phyloP scores from a whole-genome alignment of 2,329 filamentous ascomycete species.

The Elsinoe perseae region DNA sequence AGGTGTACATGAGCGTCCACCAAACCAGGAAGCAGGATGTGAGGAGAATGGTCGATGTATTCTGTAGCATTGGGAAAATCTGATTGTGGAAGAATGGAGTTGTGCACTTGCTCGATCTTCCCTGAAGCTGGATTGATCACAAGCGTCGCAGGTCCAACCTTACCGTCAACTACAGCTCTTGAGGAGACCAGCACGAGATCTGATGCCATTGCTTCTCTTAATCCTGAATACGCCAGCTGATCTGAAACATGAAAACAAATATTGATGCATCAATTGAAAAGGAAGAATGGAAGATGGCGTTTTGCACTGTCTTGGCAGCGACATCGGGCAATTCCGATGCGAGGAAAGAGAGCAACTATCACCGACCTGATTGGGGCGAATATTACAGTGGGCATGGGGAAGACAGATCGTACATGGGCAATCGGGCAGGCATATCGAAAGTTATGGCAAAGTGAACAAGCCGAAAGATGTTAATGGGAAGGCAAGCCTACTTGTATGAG shows the following conservation, averaged over 20 bases:
- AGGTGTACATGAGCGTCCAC: constrained; percentile 97
- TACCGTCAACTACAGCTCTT: constrained; percentile 69
- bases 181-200: constrained; percentile 66
- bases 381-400: too few relatives aligned
- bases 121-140: constrained; percentile 69
- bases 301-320: constrained; percentile 4
- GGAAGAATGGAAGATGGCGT: not conserved
- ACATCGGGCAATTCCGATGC: constrained; percentile 4
- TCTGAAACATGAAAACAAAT: not conserved
- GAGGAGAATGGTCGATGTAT: constrained; percentile 78
- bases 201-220: not conserved
- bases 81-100: constrained; percentile 63
- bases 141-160: constrained; percentile 75
- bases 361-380: too few relatives aligned
- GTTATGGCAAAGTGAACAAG: not conserved
- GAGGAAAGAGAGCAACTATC: too few relatives aligned
- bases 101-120: constrained; percentile 71
- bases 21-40: constrained; percentile 78
- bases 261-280: not conserved
- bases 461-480: not conserved
- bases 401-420: too few relatives aligned
- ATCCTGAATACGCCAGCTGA: not conserved
- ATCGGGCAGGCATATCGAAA: too few relatives aligned
- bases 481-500: not conserved
- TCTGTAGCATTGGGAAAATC: constrained; percentile 64